Conservation (phyloP, 2,329 filamentous ascomycete species). For the Penicillium aurantiogriseum region DNA sequence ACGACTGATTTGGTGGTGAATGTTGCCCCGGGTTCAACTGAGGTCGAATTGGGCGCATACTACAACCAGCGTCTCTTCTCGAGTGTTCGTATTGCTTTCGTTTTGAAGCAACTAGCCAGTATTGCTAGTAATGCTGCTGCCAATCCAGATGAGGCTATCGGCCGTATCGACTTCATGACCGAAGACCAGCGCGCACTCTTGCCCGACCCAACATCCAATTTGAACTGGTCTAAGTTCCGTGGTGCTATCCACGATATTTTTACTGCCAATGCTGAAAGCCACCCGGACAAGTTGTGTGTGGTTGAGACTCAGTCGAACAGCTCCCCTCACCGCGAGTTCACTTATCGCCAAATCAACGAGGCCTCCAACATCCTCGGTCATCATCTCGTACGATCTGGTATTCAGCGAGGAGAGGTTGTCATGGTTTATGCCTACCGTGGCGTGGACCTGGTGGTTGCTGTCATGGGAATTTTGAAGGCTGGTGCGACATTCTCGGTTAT, state of each 20-base stretch:
- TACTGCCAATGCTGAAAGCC: conserved; percentile 54
- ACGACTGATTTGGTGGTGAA: conserved; percentile 45
- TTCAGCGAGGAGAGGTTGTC: conserved; percentile 79
- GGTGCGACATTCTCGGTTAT: conserved; percentile 62
- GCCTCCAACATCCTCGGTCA: conserved; percentile 77
- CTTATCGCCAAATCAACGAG: conserved; percentile 83
- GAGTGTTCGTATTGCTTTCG: conserved; percentile 44
- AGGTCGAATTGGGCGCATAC: conserved; percentile 40
- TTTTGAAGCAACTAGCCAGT: conserved; percentile 44
- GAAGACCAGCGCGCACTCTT: conserved; percentile 34
- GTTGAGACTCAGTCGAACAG: conserved; percentile 59
- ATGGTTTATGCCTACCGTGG: conserved; percentile 87
- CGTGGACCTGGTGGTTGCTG: conserved; percentile 72
- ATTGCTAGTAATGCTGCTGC: conserved; percentile 43
- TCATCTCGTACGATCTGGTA: conserved; percentile 70
- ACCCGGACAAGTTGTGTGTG: conserved; percentile 68
- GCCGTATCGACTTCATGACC: conserved; percentile 45
- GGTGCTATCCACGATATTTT: conserved; percentile 48
- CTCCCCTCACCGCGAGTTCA: conserved; percentile 66
- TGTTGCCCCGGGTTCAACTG: conserved; percentile 30
- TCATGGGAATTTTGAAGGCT: conserved; percentile 71
- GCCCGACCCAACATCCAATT: conserved; percentile 45
- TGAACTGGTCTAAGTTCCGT: conserved; percentile 48
- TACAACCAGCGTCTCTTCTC: conserved; percentile 50
- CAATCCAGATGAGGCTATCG: conserved; percentile 42